phyloP scores from a whole-genome alignment of 2,329 filamentous ascomycete species.

The Aspergillus novoparasiticus region DNA sequence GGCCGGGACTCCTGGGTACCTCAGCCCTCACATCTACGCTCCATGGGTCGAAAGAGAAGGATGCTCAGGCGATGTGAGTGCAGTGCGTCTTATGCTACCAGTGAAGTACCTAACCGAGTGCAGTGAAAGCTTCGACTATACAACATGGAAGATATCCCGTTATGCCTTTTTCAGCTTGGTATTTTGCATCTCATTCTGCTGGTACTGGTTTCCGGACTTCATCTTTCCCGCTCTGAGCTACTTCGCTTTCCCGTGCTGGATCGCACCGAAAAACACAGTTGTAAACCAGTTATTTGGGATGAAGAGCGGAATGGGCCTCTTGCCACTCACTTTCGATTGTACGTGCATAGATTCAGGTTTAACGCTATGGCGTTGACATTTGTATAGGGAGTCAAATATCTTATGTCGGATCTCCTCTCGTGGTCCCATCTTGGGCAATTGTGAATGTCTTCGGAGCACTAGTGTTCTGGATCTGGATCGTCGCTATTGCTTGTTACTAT shows the following conservation, averaged over 20 bases:
- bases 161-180: constrained; percentile 28
- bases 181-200: constrained; percentile 27
- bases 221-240: constrained; percentile 33
- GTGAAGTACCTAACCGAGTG: not conserved
- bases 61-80: constrained; percentile 42
- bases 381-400: constrained; percentile 29
- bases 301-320: constrained; percentile 31
- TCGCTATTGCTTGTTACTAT: constrained; percentile 63
- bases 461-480: constrained; percentile 62
- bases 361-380: constrained; percentile 46
- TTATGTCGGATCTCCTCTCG: constrained; percentile 51
- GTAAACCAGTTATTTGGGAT: constrained; percentile 35
- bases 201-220: constrained; percentile 34
- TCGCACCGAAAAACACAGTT: constrained; percentile 27
- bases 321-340: constrained; percentile 47
- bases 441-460: constrained; percentile 69
- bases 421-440: constrained; percentile 70
- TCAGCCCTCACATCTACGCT: constrained; percentile 70
- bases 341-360: constrained; percentile 48
- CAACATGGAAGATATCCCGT: constrained; percentile 45
- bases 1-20: constrained; percentile 55
- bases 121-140: constrained; percentile 20
- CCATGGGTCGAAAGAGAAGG: constrained; percentile 59
- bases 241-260: constrained; percentile 35
- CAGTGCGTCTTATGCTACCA: constrained; percentile 21